Base-by-base conservation (phyloP, 129 eudicot genomes). In the Deinandra increscens region DNA sequence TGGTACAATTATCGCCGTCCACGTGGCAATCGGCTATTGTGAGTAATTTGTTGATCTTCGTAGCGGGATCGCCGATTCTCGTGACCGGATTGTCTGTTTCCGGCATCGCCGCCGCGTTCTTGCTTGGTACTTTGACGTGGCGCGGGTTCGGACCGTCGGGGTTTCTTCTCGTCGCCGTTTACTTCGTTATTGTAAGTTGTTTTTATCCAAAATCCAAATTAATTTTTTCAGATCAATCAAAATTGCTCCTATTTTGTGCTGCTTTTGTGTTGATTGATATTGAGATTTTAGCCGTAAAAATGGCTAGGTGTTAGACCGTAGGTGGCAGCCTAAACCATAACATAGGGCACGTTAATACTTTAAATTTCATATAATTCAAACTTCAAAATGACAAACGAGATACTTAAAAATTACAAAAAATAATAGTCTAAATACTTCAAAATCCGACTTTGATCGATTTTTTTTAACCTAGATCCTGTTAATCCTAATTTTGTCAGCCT, bases 51-150 rank as follows among this genome's bases (percentile, higher is more conserved):
- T 9, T 80, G 20, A 94, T 94, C 26, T 94, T 94, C 51, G 5
- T 84, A 18, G 37, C 87, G 53, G 99, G 99, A 41, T 80, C 94
- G 36, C 99, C 99, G 20, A 15, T 94, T 76, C 84, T 94, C 9
- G 81, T 84, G 2, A 20, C 91, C n/a, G 99, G 99, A 1, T 74
- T 94, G 72, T 87, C 89, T 15, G 45, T 72, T 6, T 51, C 91
- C 9, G 99, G 97, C 63, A 85, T 94, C 59, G 93, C 50, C 4
- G 88, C 99, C 1, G 96, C 99, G 34, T 94, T 94, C 75, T 80
- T 94, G 99, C 91, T 94, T 34, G 97, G 99, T 4, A 79, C 84
- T 18, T 89, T 94, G 15, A 94, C 97, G 20, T 94, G 99, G 99
- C 90, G 97, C 2, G 92, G 93, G 22, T 90, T 94, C 80, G 88